Conservation (phyloP, 2,329 filamentous ascomycete genomes). For the Xylaria sp. region DNA sequence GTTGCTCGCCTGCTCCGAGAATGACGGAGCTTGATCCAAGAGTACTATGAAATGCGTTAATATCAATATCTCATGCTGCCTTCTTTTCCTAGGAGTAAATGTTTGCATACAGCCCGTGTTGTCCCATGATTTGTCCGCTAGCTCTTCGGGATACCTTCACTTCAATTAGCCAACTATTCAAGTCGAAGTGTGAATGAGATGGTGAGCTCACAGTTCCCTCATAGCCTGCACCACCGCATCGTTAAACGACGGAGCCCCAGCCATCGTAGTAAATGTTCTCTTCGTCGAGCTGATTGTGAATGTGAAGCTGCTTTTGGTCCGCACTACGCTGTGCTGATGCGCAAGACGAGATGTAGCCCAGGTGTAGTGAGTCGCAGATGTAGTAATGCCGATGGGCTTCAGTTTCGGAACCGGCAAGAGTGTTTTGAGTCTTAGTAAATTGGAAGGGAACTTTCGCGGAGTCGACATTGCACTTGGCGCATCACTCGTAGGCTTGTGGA, state of each 20-base stretch:
- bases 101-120: conserved; percentile 75
- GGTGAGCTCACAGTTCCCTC: conserved; percentile 71
- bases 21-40: conserved; percentile 62
- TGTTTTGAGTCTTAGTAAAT: neutral
- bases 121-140: conserved; percentile 91
- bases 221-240: conserved; percentile 76
- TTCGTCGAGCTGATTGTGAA: neutral
- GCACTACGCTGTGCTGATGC: neutral
- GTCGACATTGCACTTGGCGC: conserved; percentile 17
- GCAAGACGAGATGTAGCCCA: neutral
- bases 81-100: neutral
- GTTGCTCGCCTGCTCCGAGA: conserved; percentile 55
- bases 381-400: neutral
- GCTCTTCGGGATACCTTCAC: conserved; percentile 79
- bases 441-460: conserved; percentile 14
- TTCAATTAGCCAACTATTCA: neutral
- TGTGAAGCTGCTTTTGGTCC: neutral
- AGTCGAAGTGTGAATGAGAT: neutral
- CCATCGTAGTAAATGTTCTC: conserved; percentile 33
- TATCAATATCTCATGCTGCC: neutral
- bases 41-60: conserved; percentile 40
- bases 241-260: conserved; percentile 47
- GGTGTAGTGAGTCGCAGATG: neutral
- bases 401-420: neutral
- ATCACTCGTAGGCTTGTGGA: neutral